These are phyloP conservation scores for Arxiozyma heterogenica DNA, from an alignment of 1,139 yeast genomes.

Conservation along the genomic window DNA sequence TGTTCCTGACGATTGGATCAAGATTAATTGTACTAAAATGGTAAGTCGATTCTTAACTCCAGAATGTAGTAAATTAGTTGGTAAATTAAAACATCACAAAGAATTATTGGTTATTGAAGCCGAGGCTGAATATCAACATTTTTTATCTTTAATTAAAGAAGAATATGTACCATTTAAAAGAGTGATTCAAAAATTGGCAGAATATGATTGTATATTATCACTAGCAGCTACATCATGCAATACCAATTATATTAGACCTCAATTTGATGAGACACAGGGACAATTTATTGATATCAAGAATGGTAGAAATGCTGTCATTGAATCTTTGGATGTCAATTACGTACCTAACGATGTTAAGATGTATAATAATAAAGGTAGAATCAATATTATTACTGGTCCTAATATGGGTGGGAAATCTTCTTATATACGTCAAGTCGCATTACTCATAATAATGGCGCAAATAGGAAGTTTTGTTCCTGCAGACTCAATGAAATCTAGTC, in stretches of 20 bases:
- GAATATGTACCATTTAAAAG: slow-evolving; percentile 44
- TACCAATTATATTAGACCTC: slow-evolving; percentile 48
- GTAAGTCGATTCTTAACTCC: slow-evolving; percentile 72
- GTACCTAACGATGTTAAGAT: slow-evolving; percentile 64
- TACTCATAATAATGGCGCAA: slow-evolving; percentile 41
- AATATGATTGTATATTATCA: slow-evolving; percentile 68
- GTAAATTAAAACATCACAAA: slow-evolving; percentile 49
- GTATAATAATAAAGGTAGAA: slow-evolving; percentile 37
- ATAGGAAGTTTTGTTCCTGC: slow-evolving; percentile 47
- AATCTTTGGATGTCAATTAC: slow-evolving; percentile 41
- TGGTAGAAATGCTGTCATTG: slow-evolving; percentile 78
- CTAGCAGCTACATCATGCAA: slow-evolving; percentile 48
- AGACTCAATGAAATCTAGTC: slow-evolving; percentile 35
- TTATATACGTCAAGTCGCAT: slow-evolving; percentile 40
- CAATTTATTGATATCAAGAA: slow-evolving; percentile 45
- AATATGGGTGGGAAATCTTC: slow-evolving; percentile 52
- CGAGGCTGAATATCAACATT: slow-evolving; percentile 46
- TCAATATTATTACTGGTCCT: slow-evolving; percentile 56
- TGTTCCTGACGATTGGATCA: slow-evolving; percentile 68
- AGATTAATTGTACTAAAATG: slow-evolving; percentile 61
- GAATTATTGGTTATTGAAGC: slow-evolving; percentile 51
- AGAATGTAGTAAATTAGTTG: slow-evolving; percentile 40
- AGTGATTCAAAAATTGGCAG: slow-evolving; percentile 46
- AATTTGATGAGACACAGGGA: slow-evolving; percentile 33
- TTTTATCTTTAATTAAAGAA: slow-evolving; percentile 39